Evolutionary conservation across 2,329 filamentous ascomycete genomes (phyloP), one percentile per base, ranked within the genome.

Genomic region (Penicillium janthinellum): DNA sequence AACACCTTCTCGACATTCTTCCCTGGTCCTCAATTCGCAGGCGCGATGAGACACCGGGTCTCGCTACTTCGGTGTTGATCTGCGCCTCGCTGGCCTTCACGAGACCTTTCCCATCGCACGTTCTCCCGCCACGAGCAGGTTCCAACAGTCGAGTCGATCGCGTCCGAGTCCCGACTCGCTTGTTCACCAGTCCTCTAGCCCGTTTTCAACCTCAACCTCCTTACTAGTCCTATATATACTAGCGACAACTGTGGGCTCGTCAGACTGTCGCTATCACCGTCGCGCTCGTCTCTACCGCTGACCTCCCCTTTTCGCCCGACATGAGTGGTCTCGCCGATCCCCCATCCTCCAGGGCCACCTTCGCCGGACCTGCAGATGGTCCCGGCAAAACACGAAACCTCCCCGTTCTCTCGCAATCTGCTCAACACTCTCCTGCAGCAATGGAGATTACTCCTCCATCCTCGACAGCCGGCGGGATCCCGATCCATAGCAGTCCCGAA

Each of bases 381-480:
- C 74, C 73, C 50, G 73, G 77, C 58, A 78, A 80, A 64, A 79
- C 81, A 70, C 80, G 81, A 70, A 80, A 81, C 49, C 80, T 84
- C 49, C 81, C 83, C 52, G 79, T 84, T 60, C 78, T 79, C 39
- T 70, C 73, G 54, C 73, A 78, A 49, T 77, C 79, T 50, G 74
- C 78, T 49, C 67, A 66, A 31, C 75, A 77, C 51, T 73, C 77
- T 61, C 76, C 79, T 35, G 78, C 77, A 58, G 83, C 81, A 57
- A 86, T 86, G 83, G 83, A 86, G 59, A 76, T 83, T 54, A 82
- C 82, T 58, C 80, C 82, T 45, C 75, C 81, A 45, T 71, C 78
- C 59, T 73, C 78, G 39, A 74, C 78, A 50, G 82, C 83, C 78
- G 66, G 64, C 35, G 59, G 60, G 38, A 79, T 78, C 25, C 81